Base-by-base conservation (phyloP, 495 filamentous ascomycete species). In the Trichoderma orchidacearum region DNA sequence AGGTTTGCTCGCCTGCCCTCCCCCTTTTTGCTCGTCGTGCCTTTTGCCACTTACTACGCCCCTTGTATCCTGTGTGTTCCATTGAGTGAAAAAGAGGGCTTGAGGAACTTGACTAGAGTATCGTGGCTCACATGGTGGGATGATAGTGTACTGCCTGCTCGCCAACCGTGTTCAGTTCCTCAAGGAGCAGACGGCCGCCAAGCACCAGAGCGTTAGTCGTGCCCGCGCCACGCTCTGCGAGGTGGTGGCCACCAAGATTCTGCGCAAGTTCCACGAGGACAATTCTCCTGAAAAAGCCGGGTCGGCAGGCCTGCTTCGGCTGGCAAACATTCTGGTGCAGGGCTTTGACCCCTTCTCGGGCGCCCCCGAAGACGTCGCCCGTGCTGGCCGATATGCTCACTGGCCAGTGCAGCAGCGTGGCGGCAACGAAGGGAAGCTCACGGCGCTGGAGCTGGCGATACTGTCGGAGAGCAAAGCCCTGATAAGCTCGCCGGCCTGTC, bases 121-220 rank as follows among this genome's bases (percentile, higher is more conserved):
- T 34, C 34, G 9, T 15, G 23, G 17, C 56, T 58, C 7, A 51
- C 35, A 28, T 13, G 13, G 7, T 7, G n/a, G 11, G 0, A 8
- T 23, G 4, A 6, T 60, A 71, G 79, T 84, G 8, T 85, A 83
- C 63, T 83, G 80, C 62, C 74, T 85, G 8, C 73, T 85, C 30
- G 81, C 83, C 52, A 85, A 85, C 62, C 70, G 79, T 11, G 68
- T 79, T 12, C 80, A 85, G 55, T 85, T 85, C 67, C 73, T 81
- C 23, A 73, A 77, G 18, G 78, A 82, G 50, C 80, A 81, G 54
- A 68, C 68, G 15, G 72, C 81, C 58, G 66, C 77, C 25, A 77
- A 83, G 54, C 76, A 80, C 60, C 79, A 82, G 63, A 80, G 75
- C 17, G 76, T 85, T 56, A 80, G 81, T 60, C 67, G 74, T 23